Evolutionary conservation across 371 early-diverging fungal genomes (phyloP).

Genomic region (Saksenaea oblongispora): DNA sequence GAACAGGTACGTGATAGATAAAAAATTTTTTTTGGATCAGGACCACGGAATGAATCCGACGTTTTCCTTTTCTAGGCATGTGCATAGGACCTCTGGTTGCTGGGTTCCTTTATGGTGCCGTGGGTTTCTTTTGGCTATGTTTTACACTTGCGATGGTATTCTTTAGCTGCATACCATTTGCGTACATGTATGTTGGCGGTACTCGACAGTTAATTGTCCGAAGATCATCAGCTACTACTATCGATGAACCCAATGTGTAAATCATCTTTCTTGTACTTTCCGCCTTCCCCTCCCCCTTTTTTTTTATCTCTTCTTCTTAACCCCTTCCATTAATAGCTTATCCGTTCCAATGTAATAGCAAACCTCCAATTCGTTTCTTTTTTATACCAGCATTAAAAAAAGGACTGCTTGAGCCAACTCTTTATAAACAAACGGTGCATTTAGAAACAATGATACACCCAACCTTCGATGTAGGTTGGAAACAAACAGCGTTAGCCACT

Average conservation of each 20-base stretch:
- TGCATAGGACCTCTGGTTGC: conserved; percentile 24
- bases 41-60: neutral
- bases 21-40: neutral
- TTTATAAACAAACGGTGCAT: neutral
- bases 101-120: conserved; percentile 21
- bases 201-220: conserved; percentile 5
- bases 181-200: conserved; percentile 35
- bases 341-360: neutral
- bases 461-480: neutral
- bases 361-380: neutral
- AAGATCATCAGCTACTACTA: neutral
- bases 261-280: neutral
- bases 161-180: conserved; percentile 36
- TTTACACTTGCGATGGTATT: conserved; percentile 23
- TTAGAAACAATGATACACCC: neutral
- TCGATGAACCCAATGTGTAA: neutral
- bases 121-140: conserved; percentile 33
- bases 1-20: conserved; percentile 23
- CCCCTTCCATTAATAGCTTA: no score
- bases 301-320: no score
- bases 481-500: neutral
- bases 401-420: neutral
- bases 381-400: neutral
- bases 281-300: neutral
- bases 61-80: conserved; percentile 17